Percentiles rank a stretch among this genome's conserved stretches.
Conservation (phyloP, 495 filamentous ascomycete species). For the Aspergillus indologenus region DNA sequence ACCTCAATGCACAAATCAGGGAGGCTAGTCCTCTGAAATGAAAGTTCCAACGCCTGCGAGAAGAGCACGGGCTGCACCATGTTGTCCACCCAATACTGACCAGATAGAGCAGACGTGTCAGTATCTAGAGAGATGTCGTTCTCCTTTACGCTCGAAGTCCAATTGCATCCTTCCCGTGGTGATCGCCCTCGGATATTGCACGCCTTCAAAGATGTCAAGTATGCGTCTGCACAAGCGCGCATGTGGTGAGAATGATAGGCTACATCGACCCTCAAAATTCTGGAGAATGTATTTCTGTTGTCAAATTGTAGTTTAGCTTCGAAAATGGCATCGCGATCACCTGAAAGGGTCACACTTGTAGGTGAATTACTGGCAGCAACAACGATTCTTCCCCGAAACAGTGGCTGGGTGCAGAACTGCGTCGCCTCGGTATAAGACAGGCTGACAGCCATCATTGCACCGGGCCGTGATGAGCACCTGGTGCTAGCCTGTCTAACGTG, state of each 20-base stretch:
- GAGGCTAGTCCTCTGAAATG: background rate
- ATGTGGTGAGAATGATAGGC: slow-evolving; percentile 54
- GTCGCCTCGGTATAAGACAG: slow-evolving; percentile 40
- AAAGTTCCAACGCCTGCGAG: background rate
- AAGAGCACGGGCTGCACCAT: slow-evolving; percentile 16
- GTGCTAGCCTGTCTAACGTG: background rate
- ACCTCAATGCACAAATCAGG: slow-evolving; percentile 46
- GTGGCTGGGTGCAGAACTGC: slow-evolving; percentile 25
- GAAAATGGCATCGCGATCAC: slow-evolving; percentile 24
- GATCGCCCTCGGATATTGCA: background rate
- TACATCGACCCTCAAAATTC: slow-evolving; percentile 50
- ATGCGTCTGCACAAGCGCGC: slow-evolving; percentile 18
- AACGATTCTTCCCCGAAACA: slow-evolving; percentile 26
- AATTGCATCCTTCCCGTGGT: background rate
- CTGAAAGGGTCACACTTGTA: slow-evolving; percentile 40
- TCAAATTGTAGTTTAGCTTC: slow-evolving; percentile 44
- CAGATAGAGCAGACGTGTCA: background rate
- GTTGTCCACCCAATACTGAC: slow-evolving; percentile 16
- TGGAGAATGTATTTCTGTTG: slow-evolving; percentile 45
- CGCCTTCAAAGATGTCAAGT: slow-evolving; percentile 15
- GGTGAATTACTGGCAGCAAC: slow-evolving; percentile 37
- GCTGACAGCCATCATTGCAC: slow-evolving; percentile 56
- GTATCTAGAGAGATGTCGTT: too few relatives aligned
- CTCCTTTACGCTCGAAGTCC: slow-evolving; percentile 23
- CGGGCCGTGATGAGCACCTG: slow-evolving; percentile 18